These are phyloP conservation scores for Friedmanniomyces endolithicus DNA, from an alignment of 495 filamentous ascomycete species.

Conservation along the genomic window DNA sequence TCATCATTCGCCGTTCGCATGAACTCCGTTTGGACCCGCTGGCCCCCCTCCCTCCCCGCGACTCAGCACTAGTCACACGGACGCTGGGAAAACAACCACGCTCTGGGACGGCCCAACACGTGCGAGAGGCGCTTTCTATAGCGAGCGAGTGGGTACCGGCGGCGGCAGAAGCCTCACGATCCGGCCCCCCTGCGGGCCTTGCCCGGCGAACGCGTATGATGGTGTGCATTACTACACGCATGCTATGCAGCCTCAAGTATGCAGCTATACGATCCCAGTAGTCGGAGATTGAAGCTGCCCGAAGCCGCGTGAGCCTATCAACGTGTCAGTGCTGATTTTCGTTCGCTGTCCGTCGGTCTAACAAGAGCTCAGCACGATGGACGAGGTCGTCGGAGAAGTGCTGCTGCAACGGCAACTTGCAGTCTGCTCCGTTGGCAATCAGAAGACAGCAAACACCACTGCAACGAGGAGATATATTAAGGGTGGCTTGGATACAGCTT, in stretches of 20 bases:
- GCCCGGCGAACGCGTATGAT: background rate
- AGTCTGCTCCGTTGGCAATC: background rate
- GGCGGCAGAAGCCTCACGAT: background rate
- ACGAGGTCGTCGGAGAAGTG: background rate
- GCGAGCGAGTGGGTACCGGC: background rate
- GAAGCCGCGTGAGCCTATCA: background rate
- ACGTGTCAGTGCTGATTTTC: background rate
- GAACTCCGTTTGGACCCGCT: background rate
- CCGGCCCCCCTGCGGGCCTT: background rate
- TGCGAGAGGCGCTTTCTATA: background rate
- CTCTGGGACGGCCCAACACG: background rate
- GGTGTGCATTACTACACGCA: background rate
- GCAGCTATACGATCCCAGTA: background rate
- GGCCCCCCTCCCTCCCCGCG: background rate
- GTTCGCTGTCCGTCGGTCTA: background rate
- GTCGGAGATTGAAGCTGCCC: background rate
- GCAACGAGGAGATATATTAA: background rate
- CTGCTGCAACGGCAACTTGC: background rate
- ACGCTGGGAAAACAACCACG: background rate
- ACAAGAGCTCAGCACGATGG: background rate
- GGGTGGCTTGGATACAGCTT: background rate
- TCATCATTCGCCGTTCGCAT: background rate
- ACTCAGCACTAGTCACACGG: background rate
- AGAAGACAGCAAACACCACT: background rate
- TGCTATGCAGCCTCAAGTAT: no score